Evolutionary conservation across 1,139 yeast species (phyloP), one percentile per base, ranked within the genome.

Genomic region (Kodamaea suecica): DNA sequence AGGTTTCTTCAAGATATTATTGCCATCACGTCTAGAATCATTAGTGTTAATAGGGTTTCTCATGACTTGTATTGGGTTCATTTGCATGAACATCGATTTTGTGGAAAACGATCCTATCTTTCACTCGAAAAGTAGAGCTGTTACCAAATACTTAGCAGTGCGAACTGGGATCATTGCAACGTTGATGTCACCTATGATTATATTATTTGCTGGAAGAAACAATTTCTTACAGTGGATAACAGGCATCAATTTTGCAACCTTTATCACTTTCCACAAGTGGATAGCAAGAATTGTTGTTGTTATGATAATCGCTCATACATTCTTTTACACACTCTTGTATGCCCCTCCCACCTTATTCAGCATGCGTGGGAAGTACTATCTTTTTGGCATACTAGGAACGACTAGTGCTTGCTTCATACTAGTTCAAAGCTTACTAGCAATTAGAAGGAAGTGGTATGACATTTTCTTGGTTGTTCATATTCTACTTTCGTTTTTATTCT

Each of bases 171-270:
- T 61, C 15, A 34, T 59, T 13, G 52, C 52, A 13, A 47, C 53
- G 4, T 49, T 49, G 31, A 33, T 53, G 6, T 41, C 50, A 11
- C 62, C 63, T 2, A 35, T 57, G 15, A 35, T 56, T 19, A 36
- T 57, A 20, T 44, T 66, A 16, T 63, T 66, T 49, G 71, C 68
- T 12, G 71, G 72, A 5, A 48, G 72, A 29, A 66, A 66, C 44
- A 66, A 66, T 42, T 57, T 66, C 37, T 50, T 65, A 37, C 66
- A 55, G 37, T 65, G 70, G 68, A 27, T 60, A 5, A 61, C 70
- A 2, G 57, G 65, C 11, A 59, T 64, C 60, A 49, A 55, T 37
- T 66, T 49, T 43, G 52, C 62, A 21, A 57, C 66, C 4, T 64
- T 59, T 45, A 50, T 63, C 24, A 40, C 57, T 7, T 63, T 47